Evolutionary conservation across 805 yeast species (phyloP), one percentile per base, ranked within the genome.

Genomic region (Kockiozyma suomiensis): DNA sequence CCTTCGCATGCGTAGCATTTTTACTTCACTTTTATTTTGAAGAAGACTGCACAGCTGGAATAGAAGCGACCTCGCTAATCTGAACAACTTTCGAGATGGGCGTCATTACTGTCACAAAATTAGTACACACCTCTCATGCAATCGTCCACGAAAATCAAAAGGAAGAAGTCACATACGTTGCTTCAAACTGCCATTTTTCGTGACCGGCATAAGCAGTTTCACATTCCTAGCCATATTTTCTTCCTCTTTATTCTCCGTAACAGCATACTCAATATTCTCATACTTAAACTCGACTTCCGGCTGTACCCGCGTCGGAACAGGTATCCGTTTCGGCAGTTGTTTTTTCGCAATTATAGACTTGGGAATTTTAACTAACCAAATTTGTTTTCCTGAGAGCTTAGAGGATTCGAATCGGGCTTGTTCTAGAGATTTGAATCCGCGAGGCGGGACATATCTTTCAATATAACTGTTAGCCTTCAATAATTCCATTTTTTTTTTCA

Each of bases 351-450:
- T 32, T 21, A 23, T 25, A 3, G 46, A 26, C 21, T 54, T 58
- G 25, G 65, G 65, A 8, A 53, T 32, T 30, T 54, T 57, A 23
- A 61, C 42, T 21, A 61, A 58, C 63, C 63, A 61, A 19, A 60
- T n/a, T 42, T 60, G 41, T 21, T 60, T 60, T 10, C 37, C 49
- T 35, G 21, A 40, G n/a, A 46, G 30, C 35, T 53, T 46, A 1
- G 54, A 45, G 42, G 50, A 15, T n/a, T 45, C 42, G 38, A 64
- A 35, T 21, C 45, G 28, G 21, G 54, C 10, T 26, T 28, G 62
- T 42, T 28, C 40, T 10, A 19, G 46, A 21, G 56, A 58, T 56
- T 41, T 42, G 58, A 30, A 58, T 32, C 57, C 57, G 10, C 40
- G 43, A 17, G 61, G 61, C n/a, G 57, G 61, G 6, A 35, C 38